Percentiles rank a stretch among this genome's conserved stretches.
Evolutionary conservation across 2,329 filamentous ascomycete genomes (phyloP).

Genomic region (Aspergillus sergii): DNA sequence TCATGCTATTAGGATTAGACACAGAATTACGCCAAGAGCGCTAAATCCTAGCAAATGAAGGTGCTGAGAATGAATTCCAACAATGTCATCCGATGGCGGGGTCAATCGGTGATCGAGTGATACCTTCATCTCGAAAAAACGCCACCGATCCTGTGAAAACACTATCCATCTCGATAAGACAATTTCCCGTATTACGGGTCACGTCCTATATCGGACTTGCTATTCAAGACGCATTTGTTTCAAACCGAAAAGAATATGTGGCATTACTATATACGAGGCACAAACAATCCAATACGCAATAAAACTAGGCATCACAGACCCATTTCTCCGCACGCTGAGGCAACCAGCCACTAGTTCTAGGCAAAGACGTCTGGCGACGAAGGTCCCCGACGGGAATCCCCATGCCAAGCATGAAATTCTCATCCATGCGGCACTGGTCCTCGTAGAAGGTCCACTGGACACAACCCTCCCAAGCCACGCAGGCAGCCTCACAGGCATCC

Average conservation of each 20-base stretch:
- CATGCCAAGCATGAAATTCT: constrained; percentile 24
- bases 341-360: constrained; percentile 30
- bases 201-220: neutral
- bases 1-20: too few species aligned
- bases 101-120: neutral
- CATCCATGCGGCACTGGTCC: constrained; percentile 31
- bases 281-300: neutral
- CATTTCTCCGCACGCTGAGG: constrained; percentile 2
- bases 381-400: constrained; percentile 25
- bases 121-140: neutral
- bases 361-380: constrained; percentile 26
- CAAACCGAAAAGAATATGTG: neutral
- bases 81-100: neutral
- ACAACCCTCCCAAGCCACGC: constrained; percentile 26
- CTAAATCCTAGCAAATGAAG: neutral
- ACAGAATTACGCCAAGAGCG: too few species aligned
- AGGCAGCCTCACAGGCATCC: constrained; percentile 29
- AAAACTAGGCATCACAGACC: neutral
- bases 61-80: neutral
- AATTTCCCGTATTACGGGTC: neutral
- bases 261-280: neutral
- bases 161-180: neutral
- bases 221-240: neutral
- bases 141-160: neutral
- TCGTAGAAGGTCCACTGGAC: constrained; percentile 33